Percentiles rank a stretch among this genome's conserved stretches.
Conservation (phyloP, 805 yeast genomes). For the Saturnispora gosingensis region DNA sequence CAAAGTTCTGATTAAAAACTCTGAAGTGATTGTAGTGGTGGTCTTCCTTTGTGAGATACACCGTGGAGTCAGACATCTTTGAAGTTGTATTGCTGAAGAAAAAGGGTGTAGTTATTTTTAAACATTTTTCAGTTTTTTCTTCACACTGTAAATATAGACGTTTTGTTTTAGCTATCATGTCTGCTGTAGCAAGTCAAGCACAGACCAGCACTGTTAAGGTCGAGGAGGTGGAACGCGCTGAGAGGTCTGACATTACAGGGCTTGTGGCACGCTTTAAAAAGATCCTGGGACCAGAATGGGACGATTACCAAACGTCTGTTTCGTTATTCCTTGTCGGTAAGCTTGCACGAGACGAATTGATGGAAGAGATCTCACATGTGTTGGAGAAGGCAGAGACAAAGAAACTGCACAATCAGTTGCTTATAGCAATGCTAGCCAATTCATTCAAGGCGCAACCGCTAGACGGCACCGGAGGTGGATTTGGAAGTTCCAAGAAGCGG, state of each 20-base stretch:
- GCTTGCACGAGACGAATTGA: constrained; percentile 67
- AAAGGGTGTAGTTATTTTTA: background rate
- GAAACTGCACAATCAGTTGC: constrained; percentile 71
- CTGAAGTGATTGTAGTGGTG: constrained; percentile 29
- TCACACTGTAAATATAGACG: background rate
- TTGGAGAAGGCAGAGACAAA: constrained; percentile 37
- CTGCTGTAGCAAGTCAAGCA: background rate
- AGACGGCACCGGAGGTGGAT: constrained; percentile 42
- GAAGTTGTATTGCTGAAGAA: background rate
- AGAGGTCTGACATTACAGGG: constrained; percentile 40
- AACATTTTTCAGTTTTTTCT: background rate
- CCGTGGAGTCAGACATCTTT: constrained; percentile 3
- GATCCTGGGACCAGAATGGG: constrained; percentile 76
- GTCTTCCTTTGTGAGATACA: constrained; percentile 1
- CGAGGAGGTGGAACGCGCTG: background rate
- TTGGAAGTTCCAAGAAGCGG: constrained; percentile 35
- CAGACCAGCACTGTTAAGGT: background rate
- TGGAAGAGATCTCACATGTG: constrained; percentile 46
- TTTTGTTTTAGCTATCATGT: background rate
- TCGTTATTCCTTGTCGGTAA: constrained; percentile 72
- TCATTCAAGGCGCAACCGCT: constrained; percentile 68
- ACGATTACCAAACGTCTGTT: constrained; percentile 69
- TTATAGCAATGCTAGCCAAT: constrained; percentile 77
- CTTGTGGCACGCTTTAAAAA: constrained; percentile 68
- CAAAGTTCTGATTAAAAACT: constrained; percentile 84